These are phyloP conservation scores for Cryptosporidium tyzzeri DNA, from an alignment of 169 alveolate genomes.

Conservation along the genomic window DNA sequence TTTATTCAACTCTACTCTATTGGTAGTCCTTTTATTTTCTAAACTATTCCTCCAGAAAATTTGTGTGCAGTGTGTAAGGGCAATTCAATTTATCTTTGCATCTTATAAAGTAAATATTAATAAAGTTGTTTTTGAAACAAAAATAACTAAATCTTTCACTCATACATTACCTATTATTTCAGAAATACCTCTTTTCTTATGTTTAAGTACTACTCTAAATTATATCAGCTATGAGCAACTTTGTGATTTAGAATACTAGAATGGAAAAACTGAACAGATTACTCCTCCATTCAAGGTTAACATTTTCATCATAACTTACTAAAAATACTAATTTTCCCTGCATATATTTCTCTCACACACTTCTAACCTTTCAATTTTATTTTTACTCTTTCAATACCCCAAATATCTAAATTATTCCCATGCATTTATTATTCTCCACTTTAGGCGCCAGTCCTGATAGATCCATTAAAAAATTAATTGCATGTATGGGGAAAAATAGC, in stretches of 20 bases:
- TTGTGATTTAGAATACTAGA: background rate
- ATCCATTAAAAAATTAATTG: background rate
- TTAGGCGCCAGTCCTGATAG: constrained; percentile 20
- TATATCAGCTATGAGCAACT: background rate
- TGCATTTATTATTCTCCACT: background rate
- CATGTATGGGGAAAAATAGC: constrained; percentile 5
- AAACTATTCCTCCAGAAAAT: background rate
- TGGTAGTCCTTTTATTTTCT: background rate
- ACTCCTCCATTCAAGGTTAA: background rate
- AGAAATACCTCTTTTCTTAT: background rate
- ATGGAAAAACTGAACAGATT: background rate
- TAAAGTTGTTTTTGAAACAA: background rate
- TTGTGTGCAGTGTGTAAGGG: constrained; percentile 23
- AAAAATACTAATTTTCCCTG: background rate
- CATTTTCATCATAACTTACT: background rate
- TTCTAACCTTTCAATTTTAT: background rate
- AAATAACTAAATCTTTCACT: background rate
- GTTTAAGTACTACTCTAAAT: background rate
- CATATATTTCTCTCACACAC: background rate
- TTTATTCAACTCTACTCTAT: background rate
- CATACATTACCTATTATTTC: background rate
- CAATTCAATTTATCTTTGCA: background rate
- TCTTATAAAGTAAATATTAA: background rate
- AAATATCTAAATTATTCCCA: background rate
- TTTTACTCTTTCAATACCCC: background rate